These are phyloP conservation scores for Galeopsis tetrahit DNA, from an alignment of 257 asterid species.

Conservation along the genomic window DNA sequence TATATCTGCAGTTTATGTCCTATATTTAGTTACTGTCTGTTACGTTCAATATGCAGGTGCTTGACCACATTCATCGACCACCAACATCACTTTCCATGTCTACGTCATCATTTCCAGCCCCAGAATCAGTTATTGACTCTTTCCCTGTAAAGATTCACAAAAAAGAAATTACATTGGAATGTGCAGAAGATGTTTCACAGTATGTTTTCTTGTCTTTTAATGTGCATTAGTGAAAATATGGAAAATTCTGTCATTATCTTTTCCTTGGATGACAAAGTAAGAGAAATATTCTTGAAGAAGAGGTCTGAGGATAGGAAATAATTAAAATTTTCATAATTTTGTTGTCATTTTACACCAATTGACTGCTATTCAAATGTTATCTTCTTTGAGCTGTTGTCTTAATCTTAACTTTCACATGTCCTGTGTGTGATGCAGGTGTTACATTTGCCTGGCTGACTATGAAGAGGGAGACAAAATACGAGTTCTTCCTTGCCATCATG, in stretches of 20 bases:
- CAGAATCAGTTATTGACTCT: slow-evolving; percentile 78
- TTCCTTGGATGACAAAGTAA: not conserved
- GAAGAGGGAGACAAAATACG: slow-evolving; percentile 80
- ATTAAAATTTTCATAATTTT: too few species aligned
- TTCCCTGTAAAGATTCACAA: slow-evolving; percentile 65
- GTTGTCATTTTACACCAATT: too few species aligned
- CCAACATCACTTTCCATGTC: slow-evolving; percentile 71
- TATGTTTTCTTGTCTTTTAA: slow-evolving; percentile 42
- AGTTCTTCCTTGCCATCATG: slow-evolving; percentile 81
- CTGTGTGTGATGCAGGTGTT: slow-evolving; percentile 57
- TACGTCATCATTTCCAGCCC: slow-evolving; percentile 70
- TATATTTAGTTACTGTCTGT: slow-evolving; percentile 13
- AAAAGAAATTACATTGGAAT: slow-evolving; percentile 43
- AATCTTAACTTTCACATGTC: too few species aligned
- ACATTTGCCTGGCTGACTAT: slow-evolving; percentile 76
- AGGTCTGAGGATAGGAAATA: too few species aligned
- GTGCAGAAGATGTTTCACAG: slow-evolving; percentile 57
- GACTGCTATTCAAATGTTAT: too few species aligned
- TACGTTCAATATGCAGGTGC: slow-evolving; percentile 53
- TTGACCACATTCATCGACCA: slow-evolving; percentile 83
- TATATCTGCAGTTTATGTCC: not conserved
- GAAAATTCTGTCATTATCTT: too few species aligned
- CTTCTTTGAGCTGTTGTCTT: too few species aligned
- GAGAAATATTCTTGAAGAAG: not conserved
- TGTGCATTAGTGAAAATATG: slow-evolving; percentile 7